A percentile compares a stretch with the other conserved stretches of the same genome.
phyloP scores from a whole-genome alignment of 2,329 filamentous ascomycete species.

The Eutypa lata region DNA sequence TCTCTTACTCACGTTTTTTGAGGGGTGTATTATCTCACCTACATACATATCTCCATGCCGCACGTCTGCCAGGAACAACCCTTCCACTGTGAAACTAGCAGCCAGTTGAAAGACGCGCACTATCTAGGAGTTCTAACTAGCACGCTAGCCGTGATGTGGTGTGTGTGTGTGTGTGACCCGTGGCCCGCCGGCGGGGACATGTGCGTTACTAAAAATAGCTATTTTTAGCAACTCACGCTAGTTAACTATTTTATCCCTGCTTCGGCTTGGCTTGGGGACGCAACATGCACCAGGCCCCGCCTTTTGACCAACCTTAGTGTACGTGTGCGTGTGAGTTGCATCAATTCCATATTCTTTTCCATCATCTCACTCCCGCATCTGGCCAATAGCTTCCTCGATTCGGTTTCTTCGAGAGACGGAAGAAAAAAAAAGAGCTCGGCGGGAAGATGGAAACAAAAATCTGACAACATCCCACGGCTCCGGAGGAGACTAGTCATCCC shows the following conservation, averaged over 20 bases:
- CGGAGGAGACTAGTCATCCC: background rate
- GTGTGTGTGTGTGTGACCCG: conserved; percentile 5
- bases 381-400: background rate
- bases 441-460: too few species aligned
- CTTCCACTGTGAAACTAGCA: too few species aligned
- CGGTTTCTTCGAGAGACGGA: background rate
- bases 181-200: conserved; percentile 21
- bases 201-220: conserved; percentile 27
- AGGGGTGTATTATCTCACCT: too few species aligned
- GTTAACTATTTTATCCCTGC: background rate
- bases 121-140: background rate
- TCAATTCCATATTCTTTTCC: background rate
- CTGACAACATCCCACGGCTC: background rate
- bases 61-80: too few species aligned
- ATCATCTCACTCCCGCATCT: background rate
- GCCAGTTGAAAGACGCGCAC: too few species aligned
- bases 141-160: background rate
- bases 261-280: background rate
- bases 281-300: background rate
- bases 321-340: background rate
- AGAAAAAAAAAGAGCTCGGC: background rate
- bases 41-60: too few species aligned
- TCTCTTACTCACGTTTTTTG: too few species aligned
- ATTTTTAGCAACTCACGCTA: conserved; percentile 26
- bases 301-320: background rate